Base-by-base conservation (phyloP, 2,329 filamentous ascomycete species). In the Colletotrichum somersetense region DNA sequence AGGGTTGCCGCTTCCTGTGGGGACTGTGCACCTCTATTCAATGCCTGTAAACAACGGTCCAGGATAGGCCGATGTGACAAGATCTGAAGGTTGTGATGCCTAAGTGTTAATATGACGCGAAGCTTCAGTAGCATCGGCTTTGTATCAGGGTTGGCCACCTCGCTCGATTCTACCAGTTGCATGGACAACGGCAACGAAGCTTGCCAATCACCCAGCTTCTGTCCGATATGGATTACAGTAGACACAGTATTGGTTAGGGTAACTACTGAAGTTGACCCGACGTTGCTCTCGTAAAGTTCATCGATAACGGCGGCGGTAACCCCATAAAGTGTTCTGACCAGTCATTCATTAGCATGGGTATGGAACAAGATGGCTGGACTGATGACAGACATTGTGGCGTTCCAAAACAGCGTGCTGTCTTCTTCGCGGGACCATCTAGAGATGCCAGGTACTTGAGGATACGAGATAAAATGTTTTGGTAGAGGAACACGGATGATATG, bases 281-380 rank as follows among this genome's bases (percentile, higher is more conserved):
- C 77, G 58, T 87, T 87, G 63, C 81, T 80, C 11, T 80, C 84
- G 66, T 86, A 86, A 12, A 83, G 77, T 0, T 75, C 74, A 35
- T 85, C 81, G 12, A 87, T 78, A 11, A 83, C 77, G 53, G 77
- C 77, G 63, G 82, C 78, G 65, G 78, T 76, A 11, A 81, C 78
- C 38, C 74, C 75, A 59, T 83, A 82, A 0, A 83, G 76, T 3
- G 76, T 79, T 71, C 78, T 82, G 16, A 16, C 2, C 23, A 23
- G 10, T 11, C 5, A 6, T 5, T 62, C 18, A 20, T 48, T 10
- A 48, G 35, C 40, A 26, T 42, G 59, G 23, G 6, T 74, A 35
- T 69, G 30, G 35, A 38, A 46, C 6, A 30, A 7, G 20, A 30
- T 20, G 35, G 10, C 20, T 10, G 16, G 18, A 26, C n/a, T 1